Evolutionary conservation across 1,139 yeast species (phyloP).

Genomic region (Chernovozyma sophiae-reginae): DNA sequence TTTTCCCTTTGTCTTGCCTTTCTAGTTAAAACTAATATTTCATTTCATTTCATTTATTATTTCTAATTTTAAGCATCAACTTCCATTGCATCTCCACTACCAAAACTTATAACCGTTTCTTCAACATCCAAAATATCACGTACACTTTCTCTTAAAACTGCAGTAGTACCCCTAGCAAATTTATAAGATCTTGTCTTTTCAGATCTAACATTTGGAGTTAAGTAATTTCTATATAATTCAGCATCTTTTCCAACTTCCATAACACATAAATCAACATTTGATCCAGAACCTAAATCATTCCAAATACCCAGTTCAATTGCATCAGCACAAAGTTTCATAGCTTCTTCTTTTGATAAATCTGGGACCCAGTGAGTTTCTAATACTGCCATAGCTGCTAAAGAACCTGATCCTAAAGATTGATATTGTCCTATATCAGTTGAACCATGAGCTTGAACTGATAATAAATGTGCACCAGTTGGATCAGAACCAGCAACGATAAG

Average conservation of each 20-base stretch:
- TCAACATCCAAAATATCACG: conserved; percentile 66
- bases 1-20: no score
- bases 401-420: conserved; percentile 91
- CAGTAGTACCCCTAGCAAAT: conserved; percentile 90
- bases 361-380: conserved; percentile 84
- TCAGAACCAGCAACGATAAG: conserved; percentile 95
- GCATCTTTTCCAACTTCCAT: conserved; percentile 93
- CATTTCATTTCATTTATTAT: not conserved
- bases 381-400: conserved; percentile 99
- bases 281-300: conserved; percentile 98
- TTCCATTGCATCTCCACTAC: conserved; percentile 17
- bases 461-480: conserved; percentile 91
- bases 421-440: conserved; percentile 94
- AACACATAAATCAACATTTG: conserved; percentile 94
- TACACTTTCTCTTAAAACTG: conserved; percentile 63
- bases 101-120: conserved; percentile 51
- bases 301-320: conserved; percentile 98
- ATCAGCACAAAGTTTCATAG: conserved; percentile 81
- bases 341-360: conserved; percentile 78
- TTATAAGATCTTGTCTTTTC: conserved; percentile 77
- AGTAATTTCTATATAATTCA: conserved; percentile 74
- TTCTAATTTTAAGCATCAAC: conserved; percentile 36
- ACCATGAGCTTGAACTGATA: conserved; percentile 96
- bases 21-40: no score
- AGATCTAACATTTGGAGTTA: conserved; percentile 86